Percentiles rank a stretch among this genome's conserved stretches.
Evolutionary conservation across 768 basidiomycete genomes (phyloP).

Genomic region (Holtermannia corniformis): DNA sequence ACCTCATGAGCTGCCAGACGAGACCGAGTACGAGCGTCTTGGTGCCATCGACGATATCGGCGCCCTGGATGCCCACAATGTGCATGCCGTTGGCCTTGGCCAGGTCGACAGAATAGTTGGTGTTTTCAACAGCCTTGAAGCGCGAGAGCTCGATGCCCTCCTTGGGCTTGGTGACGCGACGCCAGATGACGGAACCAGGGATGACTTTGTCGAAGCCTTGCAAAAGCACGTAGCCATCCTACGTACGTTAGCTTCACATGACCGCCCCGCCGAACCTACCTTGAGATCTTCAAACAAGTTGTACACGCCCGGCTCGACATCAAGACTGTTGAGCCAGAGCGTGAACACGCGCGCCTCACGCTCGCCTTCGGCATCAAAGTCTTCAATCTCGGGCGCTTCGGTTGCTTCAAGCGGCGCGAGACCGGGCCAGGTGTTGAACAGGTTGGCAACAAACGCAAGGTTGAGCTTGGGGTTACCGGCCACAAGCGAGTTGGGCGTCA

Average conservation of each 20-base stretch:
- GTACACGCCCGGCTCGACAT: slow-evolving; percentile 91
- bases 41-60: slow-evolving; percentile 90
- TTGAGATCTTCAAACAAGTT: slow-evolving; percentile 93
- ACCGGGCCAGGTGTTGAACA: slow-evolving; percentile 96
- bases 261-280: slow-evolving; percentile 39
- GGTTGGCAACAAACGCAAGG: slow-evolving; percentile 86
- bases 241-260: not conserved
- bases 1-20: slow-evolving; percentile 98
- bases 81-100: slow-evolving; percentile 89
- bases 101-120: slow-evolving; percentile 89
- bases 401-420: slow-evolving; percentile 88
- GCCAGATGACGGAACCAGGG: slow-evolving; percentile 88
- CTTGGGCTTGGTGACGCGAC: slow-evolving; percentile 89
- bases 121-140: slow-evolving; percentile 98
- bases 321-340: slow-evolving; percentile 94
- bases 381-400: slow-evolving; percentile 88
- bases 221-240: slow-evolving; percentile 74
- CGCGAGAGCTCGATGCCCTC: slow-evolving; percentile 71
- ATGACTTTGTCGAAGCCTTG: slow-evolving; percentile 95
- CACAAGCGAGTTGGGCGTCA: slow-evolving; percentile 82
- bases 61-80: slow-evolving; percentile 92
- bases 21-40: slow-evolving; percentile 89
- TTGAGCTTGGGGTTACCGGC: slow-evolving; percentile 94
- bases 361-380: slow-evolving; percentile 98
- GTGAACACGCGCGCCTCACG: slow-evolving; percentile 96